Base-by-base conservation (phyloP, 306 rosid genomes). In the Quercus mongolica region DNA sequence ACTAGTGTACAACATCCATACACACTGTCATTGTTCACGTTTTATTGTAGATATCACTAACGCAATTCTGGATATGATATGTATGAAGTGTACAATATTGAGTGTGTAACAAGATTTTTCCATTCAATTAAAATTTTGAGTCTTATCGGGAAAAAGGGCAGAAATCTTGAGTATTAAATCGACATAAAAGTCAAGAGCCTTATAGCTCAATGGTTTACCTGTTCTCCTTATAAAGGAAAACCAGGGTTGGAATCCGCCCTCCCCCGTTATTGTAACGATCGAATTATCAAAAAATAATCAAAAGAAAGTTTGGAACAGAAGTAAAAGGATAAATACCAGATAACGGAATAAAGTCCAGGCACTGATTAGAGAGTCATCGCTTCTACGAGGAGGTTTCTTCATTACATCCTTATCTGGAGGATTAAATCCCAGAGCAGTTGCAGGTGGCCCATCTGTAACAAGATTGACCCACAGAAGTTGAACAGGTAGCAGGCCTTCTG, bases 381-480 rank as follows among this genome's bases (percentile, higher is more conserved):
- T 95, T 77, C 85, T 91, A 74, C 97, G 86, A 38, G 99, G 98
- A 56, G 90, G 97, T 86, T 92, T 95, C 83, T 90, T 88, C 99
- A 95, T 91, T 75, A 95, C 89, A 78, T 95, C 96, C 59, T 79
- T 89, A 75, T 95, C 98, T 0, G 94, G 99, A 83, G 99, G 98
- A 81, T 92, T 95, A 73, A 95, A 95, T 78, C 99, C 99, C 84
- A 95, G 82, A 46, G 99, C 98, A 4, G 99, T 95, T 17, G 99
- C 99, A 13, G 99, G 99, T 63, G 98, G 99, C 62, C 99, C 99
- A 83, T 95, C 99, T 1, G 99, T 92, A 73, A 95, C 98, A 68
- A 95, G 98, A 83, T 95, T 95, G 80, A 95, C 99, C 99, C 99
- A 95, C 76, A 95, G 89, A 82, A 95, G 99, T 84, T 92, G 99